Conservation (phyloP, 257 asterid genomes). For the Fraxinus excelsior region DNA sequence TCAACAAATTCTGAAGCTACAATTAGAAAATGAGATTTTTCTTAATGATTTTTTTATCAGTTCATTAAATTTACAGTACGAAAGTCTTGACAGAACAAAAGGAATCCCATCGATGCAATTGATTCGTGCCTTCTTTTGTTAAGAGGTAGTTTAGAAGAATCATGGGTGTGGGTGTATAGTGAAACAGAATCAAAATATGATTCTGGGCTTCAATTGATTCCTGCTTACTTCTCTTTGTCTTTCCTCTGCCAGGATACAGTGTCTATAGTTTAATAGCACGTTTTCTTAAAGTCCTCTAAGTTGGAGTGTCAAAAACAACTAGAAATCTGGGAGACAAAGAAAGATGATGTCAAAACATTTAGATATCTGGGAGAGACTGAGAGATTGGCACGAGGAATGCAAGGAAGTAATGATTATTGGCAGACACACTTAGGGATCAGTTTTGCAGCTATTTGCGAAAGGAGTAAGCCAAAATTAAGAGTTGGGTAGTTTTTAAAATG, state of each 20-base stretch:
- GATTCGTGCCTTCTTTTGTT: conserved; percentile 2
- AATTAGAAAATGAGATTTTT: neutral
- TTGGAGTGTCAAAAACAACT: neutral
- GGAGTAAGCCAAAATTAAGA: neutral
- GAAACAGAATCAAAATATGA: neutral
- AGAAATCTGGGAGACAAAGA: neutral
- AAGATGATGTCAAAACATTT: neutral
- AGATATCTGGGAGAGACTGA: neutral
- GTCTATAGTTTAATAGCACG: neutral
- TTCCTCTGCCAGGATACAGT: neutral
- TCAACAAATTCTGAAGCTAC: neutral
- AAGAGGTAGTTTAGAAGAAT: neutral
- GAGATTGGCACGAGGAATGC: neutral
- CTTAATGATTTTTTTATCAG: neutral
- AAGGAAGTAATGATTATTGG: neutral
- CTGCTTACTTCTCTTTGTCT: neutral
- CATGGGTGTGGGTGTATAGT: neutral
- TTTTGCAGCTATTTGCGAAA: neutral
- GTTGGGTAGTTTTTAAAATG: neutral
- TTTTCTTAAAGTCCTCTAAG: neutral
- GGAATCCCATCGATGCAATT: neutral
- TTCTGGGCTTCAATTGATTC: neutral
- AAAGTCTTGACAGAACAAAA: neutral
- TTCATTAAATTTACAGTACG: neutral
- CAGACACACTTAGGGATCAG: neutral